Evolutionary conservation across 2,329 filamentous ascomycete species (phyloP), one percentile per base, ranked within the genome.

Genomic region (Microsporum canis): DNA sequence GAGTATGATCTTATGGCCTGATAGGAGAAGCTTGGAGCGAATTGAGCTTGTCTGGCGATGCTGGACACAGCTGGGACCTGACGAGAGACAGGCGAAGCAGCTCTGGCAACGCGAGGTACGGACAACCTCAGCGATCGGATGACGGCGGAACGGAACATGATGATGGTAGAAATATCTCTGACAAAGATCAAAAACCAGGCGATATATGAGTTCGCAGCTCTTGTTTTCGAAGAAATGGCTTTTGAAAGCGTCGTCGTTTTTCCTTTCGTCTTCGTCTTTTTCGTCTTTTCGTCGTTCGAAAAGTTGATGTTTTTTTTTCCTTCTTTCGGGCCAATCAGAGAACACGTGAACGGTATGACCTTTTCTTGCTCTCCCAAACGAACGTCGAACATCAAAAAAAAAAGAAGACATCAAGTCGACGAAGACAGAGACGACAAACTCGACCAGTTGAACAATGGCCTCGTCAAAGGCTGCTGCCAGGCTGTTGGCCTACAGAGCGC

Each of bases 101-200:
- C 75, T 73, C 80, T 77, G 72, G 80, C 76, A 66, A 76, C 73
- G 70, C 79, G 78, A 68, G 80, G 76, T 62, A 73, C 72, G 67
- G 78, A 77, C 69, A 73, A 77, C 73, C 84, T 81, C 75, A 88
- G 84, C 72, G 88, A 87, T 78, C 88, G 88, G 80, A 92, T 81
- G 76, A 94, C 78, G 73, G 88, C 86, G 77, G 88, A 85, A 80
- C 92, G 89, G 83, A 96, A 91, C 92, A 97, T 97, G 67, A 71
- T 85, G 79, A 69, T 31, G 8, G 10, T 49, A 55, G 41, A 49
- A 59, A 29, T 57, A 43, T 47, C 7, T 58, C 39, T 49, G 55
- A 61, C 23, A 58, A 56, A 17, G 36, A 34, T n/a, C 14, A 43
- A n/a, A n/a, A n/a, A 43, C 14, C 39, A 23, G n/a, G 39, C 1